These are phyloP conservation scores for Microthlaspi erraticum DNA, from an alignment of 345 rosid genomes.

Conservation along the genomic window DNA sequence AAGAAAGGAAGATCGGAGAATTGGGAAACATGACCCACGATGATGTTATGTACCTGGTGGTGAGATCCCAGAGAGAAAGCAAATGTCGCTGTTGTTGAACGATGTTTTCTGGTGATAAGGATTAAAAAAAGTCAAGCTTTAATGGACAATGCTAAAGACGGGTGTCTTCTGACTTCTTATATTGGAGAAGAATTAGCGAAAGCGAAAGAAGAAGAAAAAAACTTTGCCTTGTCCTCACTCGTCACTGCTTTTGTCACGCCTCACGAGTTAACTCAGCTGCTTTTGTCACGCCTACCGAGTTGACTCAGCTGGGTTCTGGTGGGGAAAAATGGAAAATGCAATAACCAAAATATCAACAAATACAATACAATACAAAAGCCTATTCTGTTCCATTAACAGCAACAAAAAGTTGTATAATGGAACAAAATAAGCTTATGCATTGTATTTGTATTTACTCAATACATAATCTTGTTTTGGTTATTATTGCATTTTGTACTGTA, in stretches of 20 bases:
- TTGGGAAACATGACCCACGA: slow-evolving; percentile 20
- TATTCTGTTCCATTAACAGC: no score
- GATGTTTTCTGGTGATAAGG: background rate
- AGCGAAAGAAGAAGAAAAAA: background rate
- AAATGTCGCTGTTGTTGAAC: slow-evolving; percentile 18
- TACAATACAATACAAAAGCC: no score
- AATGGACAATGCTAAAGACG: background rate
- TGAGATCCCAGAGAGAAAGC: background rate
- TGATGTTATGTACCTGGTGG: background rate
- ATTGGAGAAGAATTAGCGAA: slow-evolving; percentile 8
- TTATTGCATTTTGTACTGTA: no score
- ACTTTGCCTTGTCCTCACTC: slow-evolving; percentile 32
- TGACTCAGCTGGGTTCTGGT: background rate
- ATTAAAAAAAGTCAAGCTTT: background rate
- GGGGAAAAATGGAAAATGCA: no score
- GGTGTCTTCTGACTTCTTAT: background rate
- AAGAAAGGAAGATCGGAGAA: background rate
- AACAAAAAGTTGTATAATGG: no score
- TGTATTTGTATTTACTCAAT: no score
- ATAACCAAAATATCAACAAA: no score
- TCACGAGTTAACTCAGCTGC: slow-evolving; percentile 20
- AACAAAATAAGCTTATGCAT: no score
- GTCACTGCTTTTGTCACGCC: slow-evolving; percentile 38
- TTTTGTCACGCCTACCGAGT: slow-evolving; percentile 10
- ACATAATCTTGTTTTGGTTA: no score